Evolutionary conservation across 805 yeast genomes (phyloP).

Genomic region (Candida takata): DNA sequence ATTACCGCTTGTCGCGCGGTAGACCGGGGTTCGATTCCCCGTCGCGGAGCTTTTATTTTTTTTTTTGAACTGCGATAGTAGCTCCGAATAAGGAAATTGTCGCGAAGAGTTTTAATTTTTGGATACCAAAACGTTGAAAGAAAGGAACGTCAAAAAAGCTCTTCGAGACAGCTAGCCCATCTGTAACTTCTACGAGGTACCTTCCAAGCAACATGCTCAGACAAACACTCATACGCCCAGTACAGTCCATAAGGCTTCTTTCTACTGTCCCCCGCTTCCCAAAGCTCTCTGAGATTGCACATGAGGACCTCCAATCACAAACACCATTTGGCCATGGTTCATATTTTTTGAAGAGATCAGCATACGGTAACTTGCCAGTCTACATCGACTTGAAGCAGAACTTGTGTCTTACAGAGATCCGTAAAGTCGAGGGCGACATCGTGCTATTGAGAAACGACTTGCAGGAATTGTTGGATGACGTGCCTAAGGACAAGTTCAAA

Average conservation of each 20-base stretch:
- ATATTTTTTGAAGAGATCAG: slow-evolving; percentile 39
- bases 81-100: no score
- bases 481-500: slow-evolving; percentile 40
- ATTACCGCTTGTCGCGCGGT: slow-evolving; percentile 24
- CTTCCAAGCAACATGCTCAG: not conserved
- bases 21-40: slow-evolving; percentile 23
- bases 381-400: slow-evolving; percentile 63
- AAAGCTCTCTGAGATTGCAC: slow-evolving; percentile 23
- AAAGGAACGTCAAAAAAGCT: no score
- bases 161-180: no score
- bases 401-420: slow-evolving; percentile 61
- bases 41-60: slow-evolving; percentile 23
- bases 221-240: not conserved
- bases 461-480: slow-evolving; percentile 39
- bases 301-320: slow-evolving; percentile 22
- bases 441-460: slow-evolving; percentile 61
- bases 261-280: slow-evolving; percentile 21
- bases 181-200: no score
- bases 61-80: no score
- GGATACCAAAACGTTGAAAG: no score
- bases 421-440: slow-evolving; percentile 63
- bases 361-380: slow-evolving; percentile 72
- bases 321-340: slow-evolving; percentile 23
- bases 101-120: no score
- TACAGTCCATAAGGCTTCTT: not conserved